Evolutionary conservation across 2,329 filamentous ascomycete genomes (phyloP).

Genomic region (Mollisia scopiformis): DNA sequence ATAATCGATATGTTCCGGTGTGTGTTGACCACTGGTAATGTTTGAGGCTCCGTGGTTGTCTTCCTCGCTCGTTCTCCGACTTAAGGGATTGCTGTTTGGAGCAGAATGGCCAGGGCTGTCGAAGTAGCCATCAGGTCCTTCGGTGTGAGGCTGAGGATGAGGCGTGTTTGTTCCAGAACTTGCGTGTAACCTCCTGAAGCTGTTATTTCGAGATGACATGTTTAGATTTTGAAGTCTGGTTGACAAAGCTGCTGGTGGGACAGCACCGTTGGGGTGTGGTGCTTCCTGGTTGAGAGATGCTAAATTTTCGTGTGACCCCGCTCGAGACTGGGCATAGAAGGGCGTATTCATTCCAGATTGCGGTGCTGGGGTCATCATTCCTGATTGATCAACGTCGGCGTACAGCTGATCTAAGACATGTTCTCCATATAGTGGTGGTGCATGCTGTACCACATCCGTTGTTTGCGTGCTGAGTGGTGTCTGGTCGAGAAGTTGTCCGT

Average conservation of each 20-base stretch:
- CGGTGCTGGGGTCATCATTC: conserved; percentile 77
- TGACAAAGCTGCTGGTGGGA: conserved; percentile 58
- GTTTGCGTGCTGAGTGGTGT: conserved; percentile 51
- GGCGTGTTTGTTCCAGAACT: conserved; percentile 39
- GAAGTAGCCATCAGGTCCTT: conserved; percentile 26
- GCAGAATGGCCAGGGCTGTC: conserved; percentile 25
- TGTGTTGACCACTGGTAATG: conserved; percentile 52
- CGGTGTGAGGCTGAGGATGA: conserved; percentile 22
- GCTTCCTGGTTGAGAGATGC: conserved; percentile 57
- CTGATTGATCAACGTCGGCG: conserved; percentile 79
- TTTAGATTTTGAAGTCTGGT: conserved; percentile 73
- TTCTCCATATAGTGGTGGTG: conserved; percentile 90
- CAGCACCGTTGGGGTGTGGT: conserved; percentile 44
- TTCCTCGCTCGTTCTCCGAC: conserved; percentile 50
- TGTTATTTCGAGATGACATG: conserved; percentile 47
- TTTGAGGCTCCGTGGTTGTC: conserved; percentile 41
- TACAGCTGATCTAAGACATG: conserved; percentile 91
- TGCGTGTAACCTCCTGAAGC: conserved; percentile 34
- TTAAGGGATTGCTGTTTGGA: conserved; percentile 41
- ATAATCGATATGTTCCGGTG: conserved; percentile 56
- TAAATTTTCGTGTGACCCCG: conserved; percentile 82
- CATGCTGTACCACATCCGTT: conserved; percentile 59
- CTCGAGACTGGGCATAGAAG: conserved; percentile 70
- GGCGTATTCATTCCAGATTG: conserved; percentile 81
- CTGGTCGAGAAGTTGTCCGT: conserved; percentile 75